These are phyloP conservation scores for Lentinula sp. DNA, from an alignment of 768 basidiomycete genomes.

Conservation along the genomic window DNA sequence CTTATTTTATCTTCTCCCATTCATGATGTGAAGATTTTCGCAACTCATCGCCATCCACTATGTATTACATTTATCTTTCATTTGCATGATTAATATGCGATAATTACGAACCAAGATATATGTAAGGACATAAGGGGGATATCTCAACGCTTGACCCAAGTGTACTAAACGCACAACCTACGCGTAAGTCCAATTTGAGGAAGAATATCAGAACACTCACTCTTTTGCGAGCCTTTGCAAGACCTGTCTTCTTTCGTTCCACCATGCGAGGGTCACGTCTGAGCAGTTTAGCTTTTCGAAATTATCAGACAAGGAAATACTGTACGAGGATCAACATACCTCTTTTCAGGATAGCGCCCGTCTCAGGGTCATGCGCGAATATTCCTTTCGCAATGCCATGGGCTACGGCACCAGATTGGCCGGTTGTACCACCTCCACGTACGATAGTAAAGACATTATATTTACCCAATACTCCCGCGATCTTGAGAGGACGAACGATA, in stretches of 20 bases:
- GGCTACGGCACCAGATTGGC: conserved; percentile 85
- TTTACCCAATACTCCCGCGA: conserved; percentile 78
- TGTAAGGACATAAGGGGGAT: background rate
- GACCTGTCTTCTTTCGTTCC: conserved; percentile 94
- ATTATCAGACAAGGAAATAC: conserved; percentile 7
- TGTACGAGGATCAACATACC: conserved; percentile 40
- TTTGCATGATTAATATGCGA: conserved; percentile 12
- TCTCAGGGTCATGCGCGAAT: conserved; percentile 61
- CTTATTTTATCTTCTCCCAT: background rate
- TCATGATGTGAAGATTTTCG: background rate
- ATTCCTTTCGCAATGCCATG: conserved; percentile 74
- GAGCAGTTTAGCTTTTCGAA: conserved; percentile 65
- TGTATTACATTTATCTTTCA: conserved; percentile 10
- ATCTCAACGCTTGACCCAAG: conserved; percentile 93
- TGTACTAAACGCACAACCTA: conserved; percentile 45
- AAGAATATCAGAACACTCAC: conserved; percentile 40
- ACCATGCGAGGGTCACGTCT: conserved; percentile 96
- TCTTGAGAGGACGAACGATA: conserved; percentile 75
- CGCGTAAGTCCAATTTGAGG: background rate
- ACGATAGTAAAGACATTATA: conserved; percentile 76
- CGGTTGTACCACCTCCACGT: conserved; percentile 85
- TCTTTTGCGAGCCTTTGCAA: conserved; percentile 87
- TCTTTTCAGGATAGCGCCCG: conserved; percentile 61
- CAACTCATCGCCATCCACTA: conserved; percentile 3
- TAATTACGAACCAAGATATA: background rate